phyloP scores from a whole-genome alignment of 768 basidiomycete genomes.

The Ramaria rubella region DNA sequence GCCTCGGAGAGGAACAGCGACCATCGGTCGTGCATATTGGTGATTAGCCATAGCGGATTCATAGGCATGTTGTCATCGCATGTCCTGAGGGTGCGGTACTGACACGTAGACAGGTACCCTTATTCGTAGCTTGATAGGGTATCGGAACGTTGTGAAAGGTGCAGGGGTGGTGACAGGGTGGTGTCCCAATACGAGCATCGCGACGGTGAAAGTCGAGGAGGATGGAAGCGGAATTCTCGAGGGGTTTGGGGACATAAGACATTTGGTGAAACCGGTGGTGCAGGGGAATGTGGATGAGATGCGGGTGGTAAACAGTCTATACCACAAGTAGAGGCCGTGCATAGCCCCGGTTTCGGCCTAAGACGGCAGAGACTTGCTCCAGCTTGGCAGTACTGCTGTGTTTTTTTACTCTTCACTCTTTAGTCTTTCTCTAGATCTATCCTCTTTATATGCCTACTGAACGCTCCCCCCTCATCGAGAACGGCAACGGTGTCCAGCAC shows the following conservation, averaged over 20 bases:
- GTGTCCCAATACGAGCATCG: conserved; percentile 52
- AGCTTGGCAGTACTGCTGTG: background rate
- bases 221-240: conserved; percentile 36
- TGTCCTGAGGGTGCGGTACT: background rate
- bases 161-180: conserved; percentile 24
- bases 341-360: too few relatives aligned
- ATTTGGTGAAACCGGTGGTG: conserved; percentile 38
- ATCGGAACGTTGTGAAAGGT: conserved; percentile 20
- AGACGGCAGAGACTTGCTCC: too few relatives aligned
- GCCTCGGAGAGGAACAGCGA: conserved; percentile 16
- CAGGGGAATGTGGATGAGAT: conserved; percentile 48
- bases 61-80: conserved; percentile 27
- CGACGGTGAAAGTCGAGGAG: conserved; percentile 47
- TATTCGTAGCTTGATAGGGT: conserved; percentile 37
- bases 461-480: conserved; percentile 42
- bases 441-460: conserved; percentile 28
- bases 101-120: conserved; percentile 29
- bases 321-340: too few relatives aligned
- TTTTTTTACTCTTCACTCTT: too few relatives aligned
- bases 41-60: conserved; percentile 61
- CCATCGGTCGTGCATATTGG: conserved; percentile 41
- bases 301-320: background rate
- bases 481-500: conserved; percentile 28
- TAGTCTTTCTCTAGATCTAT: background rate
- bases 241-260: conserved; percentile 49